Evolutionary conservation across 257 asterid species (phyloP).

Genomic region (Cynanchum wilfordii): DNA sequence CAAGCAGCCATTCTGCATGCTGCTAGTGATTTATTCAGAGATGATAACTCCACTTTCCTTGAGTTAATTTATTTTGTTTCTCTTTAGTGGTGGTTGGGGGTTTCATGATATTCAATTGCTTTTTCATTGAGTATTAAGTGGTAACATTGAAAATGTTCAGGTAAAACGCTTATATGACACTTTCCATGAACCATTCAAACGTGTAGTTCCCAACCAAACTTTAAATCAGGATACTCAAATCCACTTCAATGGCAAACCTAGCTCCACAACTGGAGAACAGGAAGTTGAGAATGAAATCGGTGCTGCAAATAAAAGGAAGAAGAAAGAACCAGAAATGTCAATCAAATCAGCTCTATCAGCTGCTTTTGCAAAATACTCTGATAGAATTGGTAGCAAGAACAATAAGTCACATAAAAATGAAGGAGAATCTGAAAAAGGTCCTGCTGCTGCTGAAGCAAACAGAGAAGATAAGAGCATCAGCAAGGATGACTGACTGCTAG

Average conservation of each 20-base stretch:
- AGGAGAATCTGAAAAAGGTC: constrained; percentile 22
- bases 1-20: neutral
- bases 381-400: constrained; percentile 39
- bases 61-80: neutral
- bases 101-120: neutral
- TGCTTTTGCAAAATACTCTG: constrained; percentile 68
- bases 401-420: constrained; percentile 29
- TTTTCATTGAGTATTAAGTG: neutral
- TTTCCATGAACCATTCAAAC: constrained; percentile 95
- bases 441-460: constrained; percentile 18
- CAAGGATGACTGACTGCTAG: constrained; percentile 8
- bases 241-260: constrained; percentile 25
- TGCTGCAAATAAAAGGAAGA: constrained; percentile 41
- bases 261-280: constrained; percentile 34
- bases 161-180: constrained; percentile 80
- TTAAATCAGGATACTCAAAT: constrained; percentile 33
- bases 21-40: neutral
- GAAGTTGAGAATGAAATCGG: constrained; percentile 33
- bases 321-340: constrained; percentile 53
- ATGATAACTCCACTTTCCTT: neutral
- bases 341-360: constrained; percentile 71
- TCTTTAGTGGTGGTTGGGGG: neutral
- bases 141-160: constrained; percentile 30
- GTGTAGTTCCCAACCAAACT: constrained; percentile 43
- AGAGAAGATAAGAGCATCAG: neutral